Evolutionary conservation across 1,284 basidiomycete species (phyloP).

Genomic region (Meira miltonrushii): DNA sequence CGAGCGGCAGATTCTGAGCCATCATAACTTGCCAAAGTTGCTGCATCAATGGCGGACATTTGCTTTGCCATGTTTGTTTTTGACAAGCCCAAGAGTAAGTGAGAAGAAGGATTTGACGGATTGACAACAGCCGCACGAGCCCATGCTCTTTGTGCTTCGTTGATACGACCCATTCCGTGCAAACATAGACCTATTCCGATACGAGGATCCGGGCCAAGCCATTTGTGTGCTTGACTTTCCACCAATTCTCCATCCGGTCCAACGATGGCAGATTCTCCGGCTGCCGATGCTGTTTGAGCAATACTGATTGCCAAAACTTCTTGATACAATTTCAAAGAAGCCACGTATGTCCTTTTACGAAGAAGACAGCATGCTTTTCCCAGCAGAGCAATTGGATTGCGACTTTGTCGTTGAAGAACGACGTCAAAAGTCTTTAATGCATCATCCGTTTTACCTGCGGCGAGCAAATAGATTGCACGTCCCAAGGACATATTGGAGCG

Average conservation of each 20-base stretch:
- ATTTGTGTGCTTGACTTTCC: conserved; percentile 4
- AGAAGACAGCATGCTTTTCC: conserved; percentile 47
- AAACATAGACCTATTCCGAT: conserved; percentile 50
- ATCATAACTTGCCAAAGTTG: conserved; percentile 35
- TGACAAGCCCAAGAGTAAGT: conserved; percentile 45
- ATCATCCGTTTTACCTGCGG: conserved; percentile 3
- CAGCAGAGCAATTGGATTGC: conserved; percentile 41
- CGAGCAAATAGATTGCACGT: conserved; percentile 75
- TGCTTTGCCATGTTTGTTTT: conserved; percentile 41
- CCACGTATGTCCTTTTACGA: conserved; percentile 33
- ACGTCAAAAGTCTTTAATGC: conserved; percentile 1
- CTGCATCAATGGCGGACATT: conserved; percentile 22
- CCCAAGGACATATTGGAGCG: conserved; percentile 58
- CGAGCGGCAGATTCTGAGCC: conserved; percentile 39
- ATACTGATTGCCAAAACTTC: conserved; percentile 36
- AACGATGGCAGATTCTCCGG: conserved; percentile 21
- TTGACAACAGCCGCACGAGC: conserved; percentile 37
- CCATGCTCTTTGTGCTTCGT: conserved; percentile 47
- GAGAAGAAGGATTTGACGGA: conserved; percentile 25
- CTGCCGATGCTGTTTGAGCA: conserved; percentile 9
- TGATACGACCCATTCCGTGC: conserved; percentile 39
- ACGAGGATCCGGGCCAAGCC: conserved; percentile 46
- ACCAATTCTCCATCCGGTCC: conserved; percentile 16
- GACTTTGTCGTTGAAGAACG: conserved; percentile 23
- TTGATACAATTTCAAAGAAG: conserved; percentile 46